Evolutionary conservation across 2,329 filamentous ascomycete genomes (phyloP), one percentile per base, ranked within the genome.

Genomic region (Scolecobasidium constrictum): DNA sequence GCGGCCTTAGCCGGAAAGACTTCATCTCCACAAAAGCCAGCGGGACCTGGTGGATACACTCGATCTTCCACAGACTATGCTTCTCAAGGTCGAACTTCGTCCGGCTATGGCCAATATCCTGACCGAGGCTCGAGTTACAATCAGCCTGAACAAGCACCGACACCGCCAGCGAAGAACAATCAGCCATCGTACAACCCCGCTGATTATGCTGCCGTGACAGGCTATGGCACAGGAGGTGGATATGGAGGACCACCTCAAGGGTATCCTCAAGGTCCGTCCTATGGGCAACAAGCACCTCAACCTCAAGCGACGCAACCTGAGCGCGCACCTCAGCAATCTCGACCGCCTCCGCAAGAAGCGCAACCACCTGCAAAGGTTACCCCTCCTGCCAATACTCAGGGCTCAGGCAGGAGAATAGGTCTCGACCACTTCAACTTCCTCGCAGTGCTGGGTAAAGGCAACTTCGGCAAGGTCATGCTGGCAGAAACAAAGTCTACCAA

Each of bases 391-490:
- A 85, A 69, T 46, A 63, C 65, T 12, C 77, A 48, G 72, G 83
- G 85, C 33, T 86, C 81, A 45, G 84, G 84, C 22, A 77, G 82
- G 56, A 78, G 90, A 42, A 96, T 98, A 58, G 92, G 92, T 15
- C 71, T 98, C 36, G 93, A 98, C 59, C 88, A 98, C 65, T 98
- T 98, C 73, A 98, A 98, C 62, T 98, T 98, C 75, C 73, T 98
- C 50, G 90, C 93, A 50, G 92, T 98, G 42, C 77, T 98, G 50
- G 92, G 92, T 58, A 98, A 98, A 66, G 92, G 92, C 68, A 98
- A 98, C 66, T 98, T 98, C 59, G 92, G 92, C 62, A 98, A 98
- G 66, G 92, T 98, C 66, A 98, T 98, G 92, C 71, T 98, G 62
- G 92, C 92, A 2, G 93, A 98, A 66, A 94, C 92, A 2, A 98